Evolutionary conservation across 768 basidiomycete species (phyloP), one percentile per base, ranked within the genome.

Genomic region (Clitopilus hobsonii): DNA sequence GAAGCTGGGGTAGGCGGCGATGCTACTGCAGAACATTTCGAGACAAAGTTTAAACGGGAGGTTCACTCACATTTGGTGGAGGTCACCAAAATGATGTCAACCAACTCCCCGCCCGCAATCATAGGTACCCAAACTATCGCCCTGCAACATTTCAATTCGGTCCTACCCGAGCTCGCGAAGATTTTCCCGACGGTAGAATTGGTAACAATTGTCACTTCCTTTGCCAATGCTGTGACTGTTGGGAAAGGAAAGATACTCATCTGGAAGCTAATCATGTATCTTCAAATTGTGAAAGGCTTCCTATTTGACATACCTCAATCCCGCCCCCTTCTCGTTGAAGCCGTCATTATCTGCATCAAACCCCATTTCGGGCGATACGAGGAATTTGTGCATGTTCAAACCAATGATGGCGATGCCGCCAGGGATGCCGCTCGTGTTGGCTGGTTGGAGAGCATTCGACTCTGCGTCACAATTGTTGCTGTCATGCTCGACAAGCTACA

Each of bases 111-210:
- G 0, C 78, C 85, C 5, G 84, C 89, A n/a, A 89, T 97, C 67
- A 93, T 98, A 49, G 96, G 96, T 51, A 96, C 96, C 1, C 96
- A 98, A 65, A 94, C 93, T 1, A 87, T 96, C 56, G 94, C 94
- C 5, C 76, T 97, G 11, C 93, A 95, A 65, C 89, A 94, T 70
- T 98, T 97, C 67, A 89, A 92, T 2, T 88, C 91, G 22, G 90
- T 96, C 58, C 76, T 98, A 8, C 94, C 95, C 3, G 91, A 94
- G 65, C 77, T 98, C 18, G 77, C 85, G 28, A 86, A 89, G 63
- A 85, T 94, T 18, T 94, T 92, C 65, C 70, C 82, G 14, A 85
- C 81, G 5, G 81, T 89, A 7, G 94, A 98, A 65, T 83, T 97
- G 8, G 91, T 95, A 23, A 84, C 90, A 11, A 83, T 95, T 56